These are phyloP conservation scores for Malbranchea cinnamomea DNA, from an alignment of 2,329 filamentous ascomycete genomes.

Conservation along the genomic window DNA sequence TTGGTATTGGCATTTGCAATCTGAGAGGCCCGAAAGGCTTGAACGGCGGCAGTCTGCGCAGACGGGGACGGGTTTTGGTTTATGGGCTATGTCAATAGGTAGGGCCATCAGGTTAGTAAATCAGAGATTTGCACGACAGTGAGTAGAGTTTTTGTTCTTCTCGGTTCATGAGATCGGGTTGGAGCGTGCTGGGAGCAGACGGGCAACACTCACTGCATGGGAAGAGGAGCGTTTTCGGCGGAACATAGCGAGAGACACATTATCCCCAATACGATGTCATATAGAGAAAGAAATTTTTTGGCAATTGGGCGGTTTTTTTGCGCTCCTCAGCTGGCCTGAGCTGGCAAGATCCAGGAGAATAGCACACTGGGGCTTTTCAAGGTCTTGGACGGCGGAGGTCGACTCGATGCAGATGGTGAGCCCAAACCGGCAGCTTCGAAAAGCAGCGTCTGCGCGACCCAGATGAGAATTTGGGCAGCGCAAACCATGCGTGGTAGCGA, in stretches of 20 bases:
- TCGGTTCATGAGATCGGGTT: not conserved
- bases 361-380: too few relatives aligned
- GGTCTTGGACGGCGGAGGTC: too few relatives aligned
- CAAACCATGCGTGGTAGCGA: too few relatives aligned
- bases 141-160: not conserved
- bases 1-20: conserved; percentile 47
- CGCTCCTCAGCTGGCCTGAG: too few relatives aligned
- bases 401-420: too few relatives aligned
- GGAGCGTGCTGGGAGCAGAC: not conserved
- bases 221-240: conserved; percentile 27
- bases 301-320: too few relatives aligned
- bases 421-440: too few relatives aligned
- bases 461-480: too few relatives aligned
- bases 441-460: too few relatives aligned
- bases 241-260: conserved; percentile 25
- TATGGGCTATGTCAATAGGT: conserved; percentile 39
- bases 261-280: too few relatives aligned
- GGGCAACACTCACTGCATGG: conserved; percentile 25
- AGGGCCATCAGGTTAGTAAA: not conserved
- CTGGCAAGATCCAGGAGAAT: too few relatives aligned
- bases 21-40: conserved; percentile 60
- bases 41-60: conserved; percentile 64
- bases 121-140: not conserved
- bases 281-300: too few relatives aligned
- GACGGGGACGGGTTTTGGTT: conserved; percentile 52